These are phyloP conservation scores for Panus rudis DNA, from an alignment of 768 basidiomycete species.

Conservation along the genomic window DNA sequence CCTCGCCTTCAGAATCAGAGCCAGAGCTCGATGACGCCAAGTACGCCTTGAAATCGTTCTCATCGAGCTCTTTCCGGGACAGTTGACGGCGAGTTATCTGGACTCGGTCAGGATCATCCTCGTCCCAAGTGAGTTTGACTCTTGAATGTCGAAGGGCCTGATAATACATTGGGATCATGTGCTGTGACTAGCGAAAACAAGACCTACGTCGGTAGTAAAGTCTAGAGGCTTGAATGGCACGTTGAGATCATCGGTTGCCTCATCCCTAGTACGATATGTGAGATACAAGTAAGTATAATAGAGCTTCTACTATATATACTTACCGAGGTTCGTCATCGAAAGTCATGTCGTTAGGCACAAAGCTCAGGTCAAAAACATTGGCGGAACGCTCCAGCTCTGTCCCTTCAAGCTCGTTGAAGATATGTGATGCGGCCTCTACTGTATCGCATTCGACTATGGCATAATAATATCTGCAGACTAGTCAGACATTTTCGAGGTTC, in stretches of 20 bases:
- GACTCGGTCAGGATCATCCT: conserved; percentile 86
- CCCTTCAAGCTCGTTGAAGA: conserved; percentile 83
- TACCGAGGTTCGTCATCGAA: conserved; percentile 77
- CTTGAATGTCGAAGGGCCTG: conserved; percentile 96
- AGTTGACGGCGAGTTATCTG: conserved; percentile 73
- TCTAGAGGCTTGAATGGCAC: conserved; percentile 69
- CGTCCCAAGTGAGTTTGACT: conserved; percentile 98
- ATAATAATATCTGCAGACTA: conserved; percentile 75
- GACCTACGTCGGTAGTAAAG: conserved; percentile 85
- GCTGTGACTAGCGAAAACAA: neutral
- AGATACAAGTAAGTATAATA: neutral
- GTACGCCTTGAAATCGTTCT: conserved; percentile 73
- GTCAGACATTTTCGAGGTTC: neutral
- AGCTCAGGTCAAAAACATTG: conserved; percentile 92
- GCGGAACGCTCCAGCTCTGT: conserved; percentile 96
- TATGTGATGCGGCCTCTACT: conserved; percentile 65
- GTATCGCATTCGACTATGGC: conserved; percentile 88
- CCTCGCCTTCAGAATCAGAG: conserved; percentile 55
- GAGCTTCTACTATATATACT: conserved; percentile 6
- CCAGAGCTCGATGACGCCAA: conserved; percentile 34
- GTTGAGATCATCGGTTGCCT: conserved; percentile 62
- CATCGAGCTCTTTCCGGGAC: conserved; percentile 82
- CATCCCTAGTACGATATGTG: conserved; percentile 81
- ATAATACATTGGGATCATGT: neutral
- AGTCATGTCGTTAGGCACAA: conserved; percentile 82